Base-by-base conservation (phyloP, 1,139 yeast species). In the Kazachstania sp. region DNA sequence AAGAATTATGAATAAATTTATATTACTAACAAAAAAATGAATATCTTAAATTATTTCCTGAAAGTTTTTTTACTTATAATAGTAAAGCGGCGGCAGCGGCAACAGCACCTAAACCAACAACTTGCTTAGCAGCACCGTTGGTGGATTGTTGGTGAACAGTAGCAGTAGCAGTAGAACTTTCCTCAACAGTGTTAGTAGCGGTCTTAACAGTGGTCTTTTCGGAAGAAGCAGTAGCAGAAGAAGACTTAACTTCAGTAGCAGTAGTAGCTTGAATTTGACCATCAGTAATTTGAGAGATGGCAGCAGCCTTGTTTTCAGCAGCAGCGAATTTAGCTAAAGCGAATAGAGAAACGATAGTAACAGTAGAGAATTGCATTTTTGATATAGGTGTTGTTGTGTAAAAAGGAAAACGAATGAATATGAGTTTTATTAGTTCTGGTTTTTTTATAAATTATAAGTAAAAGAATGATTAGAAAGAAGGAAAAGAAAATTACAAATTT, bases 251-350 rank as follows among this genome's bases (percentile, higher is more conserved):
- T 26, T 49, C 48, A 28, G 46, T 44, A 36, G 45, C 42, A 26
- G 49, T 41, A 37, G 48, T 26, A 30, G 53, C 44, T 41, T 71
- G 74, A 53, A 69, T 60, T 56, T 71, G 75, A 47, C 75, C 75
- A 47, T 69, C 71, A 41, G 66, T 65, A 44, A 71, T 71, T 61
- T 72, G 67, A 54, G 53, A 55, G 58, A 52, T 50, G 50, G 72
- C 71, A 34, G 51, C 39, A 37, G 51, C 52, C 13, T 44, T 46
- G 23, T 53, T 48, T 19, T 49, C 46, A 36, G 52, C 49, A 9
- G 48, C 23, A 40, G 50, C 41, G 68, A 45, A 38, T 39, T 49
- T 48, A 37, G 54, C 48, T 41, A 47, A 30, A 30, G 49, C 47
- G 29, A 45, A 38, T 18, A 47, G 32, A 41, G 49, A 49, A 43